These are phyloP conservation scores for Aspergillus leporis DNA, from an alignment of 495 filamentous ascomycete species.

Conservation along the genomic window DNA sequence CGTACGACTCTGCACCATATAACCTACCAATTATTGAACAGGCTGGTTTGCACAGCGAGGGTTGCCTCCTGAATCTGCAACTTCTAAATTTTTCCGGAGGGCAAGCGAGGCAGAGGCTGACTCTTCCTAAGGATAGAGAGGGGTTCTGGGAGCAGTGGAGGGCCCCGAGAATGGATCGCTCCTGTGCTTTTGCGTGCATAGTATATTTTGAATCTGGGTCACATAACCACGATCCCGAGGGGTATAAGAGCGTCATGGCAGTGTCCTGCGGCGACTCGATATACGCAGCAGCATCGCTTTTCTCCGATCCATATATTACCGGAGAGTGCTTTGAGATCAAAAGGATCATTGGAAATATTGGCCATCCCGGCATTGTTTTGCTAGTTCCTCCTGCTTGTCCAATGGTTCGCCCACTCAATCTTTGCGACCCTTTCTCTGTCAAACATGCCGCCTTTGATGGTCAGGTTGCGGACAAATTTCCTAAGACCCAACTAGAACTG, in stretches of 20 bases:
- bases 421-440: slow-evolving; percentile 2
- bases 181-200: neutral
- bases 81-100: slow-evolving; percentile 2
- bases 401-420: neutral
- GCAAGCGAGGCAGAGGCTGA: neutral
- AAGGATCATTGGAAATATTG: slow-evolving; percentile 5
- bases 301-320: slow-evolving; percentile 4
- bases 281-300: slow-evolving; percentile 1
- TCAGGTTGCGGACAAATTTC: neutral
- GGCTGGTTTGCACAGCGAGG: neutral
- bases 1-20: neutral
- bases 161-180: neutral
- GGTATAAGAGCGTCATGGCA: neutral
- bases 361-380: slow-evolving; percentile 1
- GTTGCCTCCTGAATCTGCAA: neutral
- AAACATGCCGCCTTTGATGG: neutral
- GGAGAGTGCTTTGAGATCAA: neutral
- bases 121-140: neutral
- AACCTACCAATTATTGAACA: neutral
- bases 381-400: slow-evolving; percentile 1
- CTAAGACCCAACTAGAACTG: neutral
- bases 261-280: slow-evolving; percentile 1
- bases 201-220: slow-evolving; percentile 6
- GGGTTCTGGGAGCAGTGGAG: neutral
- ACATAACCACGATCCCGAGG: neutral